Conservation (phyloP, 2,329 filamentous ascomycete genomes). For the Lecanicillium sp. region DNA sequence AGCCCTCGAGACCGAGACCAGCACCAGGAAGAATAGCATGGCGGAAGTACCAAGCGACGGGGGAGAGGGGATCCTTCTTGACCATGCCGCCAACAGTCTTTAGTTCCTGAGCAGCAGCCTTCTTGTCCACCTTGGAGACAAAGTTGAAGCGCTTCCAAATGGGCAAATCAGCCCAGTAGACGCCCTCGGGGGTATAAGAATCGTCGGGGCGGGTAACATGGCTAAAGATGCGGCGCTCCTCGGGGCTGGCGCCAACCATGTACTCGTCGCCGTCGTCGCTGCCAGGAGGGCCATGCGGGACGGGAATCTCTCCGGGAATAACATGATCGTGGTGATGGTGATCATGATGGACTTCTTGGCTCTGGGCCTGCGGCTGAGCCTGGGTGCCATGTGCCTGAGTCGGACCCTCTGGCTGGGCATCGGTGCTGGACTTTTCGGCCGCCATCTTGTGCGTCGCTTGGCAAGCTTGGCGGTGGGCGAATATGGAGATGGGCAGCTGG, state of each 20-base stretch:
- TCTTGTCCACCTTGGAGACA: slow-evolving; percentile 62
- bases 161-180: slow-evolving; percentile 89
- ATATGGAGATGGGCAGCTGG: neutral
- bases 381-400: too few species aligned
- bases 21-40: slow-evolving; percentile 91
- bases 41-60: slow-evolving; percentile 77
- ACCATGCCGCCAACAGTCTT: slow-evolving; percentile 64
- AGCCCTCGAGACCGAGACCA: slow-evolving; percentile 86
- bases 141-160: slow-evolving; percentile 63
- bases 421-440: neutral
- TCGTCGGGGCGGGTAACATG: slow-evolving; percentile 82
- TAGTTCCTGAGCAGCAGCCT: slow-evolving; percentile 63
- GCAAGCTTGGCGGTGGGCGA: neutral
- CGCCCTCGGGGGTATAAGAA: slow-evolving; percentile 71
- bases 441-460: neutral
- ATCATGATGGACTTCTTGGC: slow-evolving; percentile 6
- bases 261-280: slow-evolving; percentile 41
- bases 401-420: too few species aligned
- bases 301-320: slow-evolving; percentile 42
- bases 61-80: slow-evolving; percentile 78
- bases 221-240: slow-evolving; percentile 59
- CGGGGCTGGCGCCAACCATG: slow-evolving; percentile 30
- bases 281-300: slow-evolving; percentile 40
- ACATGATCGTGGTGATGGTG: slow-evolving; percentile 27
- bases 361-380: too few species aligned